phyloP scores from a whole-genome alignment of 441 rosid species.

The Corymbia citriodora region DNA sequence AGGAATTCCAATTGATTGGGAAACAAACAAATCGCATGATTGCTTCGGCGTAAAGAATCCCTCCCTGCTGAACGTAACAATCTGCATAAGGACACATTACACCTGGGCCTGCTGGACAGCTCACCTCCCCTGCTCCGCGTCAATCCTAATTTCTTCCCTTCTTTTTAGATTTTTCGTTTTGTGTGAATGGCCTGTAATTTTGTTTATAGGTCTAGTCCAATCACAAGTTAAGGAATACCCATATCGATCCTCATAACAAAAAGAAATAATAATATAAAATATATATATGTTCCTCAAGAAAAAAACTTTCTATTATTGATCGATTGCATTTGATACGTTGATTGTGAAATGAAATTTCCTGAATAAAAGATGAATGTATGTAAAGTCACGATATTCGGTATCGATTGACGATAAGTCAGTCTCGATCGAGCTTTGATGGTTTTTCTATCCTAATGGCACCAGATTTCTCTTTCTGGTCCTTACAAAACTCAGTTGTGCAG shows the following conservation, averaged over 20 bases:
- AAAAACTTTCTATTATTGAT: not conserved
- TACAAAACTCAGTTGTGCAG: not conserved
- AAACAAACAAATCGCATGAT: not conserved
- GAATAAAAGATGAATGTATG: not conserved
- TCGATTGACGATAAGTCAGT: not conserved
- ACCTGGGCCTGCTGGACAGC: not conserved
- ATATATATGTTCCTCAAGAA: not conserved
- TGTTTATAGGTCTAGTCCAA: not conserved
- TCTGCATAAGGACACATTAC: not conserved
- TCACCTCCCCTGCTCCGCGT: not conserved
- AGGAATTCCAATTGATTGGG: not conserved
- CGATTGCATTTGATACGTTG: not conserved
- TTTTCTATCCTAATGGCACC: not conserved
- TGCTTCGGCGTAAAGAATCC: not conserved
- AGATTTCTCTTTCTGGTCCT: not conserved
- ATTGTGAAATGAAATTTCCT: not conserved
- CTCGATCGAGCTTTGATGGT: not conserved
- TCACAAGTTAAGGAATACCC: not conserved
- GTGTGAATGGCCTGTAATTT: not conserved
- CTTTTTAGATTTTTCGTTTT: not conserved
- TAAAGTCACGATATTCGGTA: not conserved
- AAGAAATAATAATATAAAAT: not conserved
- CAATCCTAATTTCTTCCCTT: not conserved
- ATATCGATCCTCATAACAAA: not conserved
- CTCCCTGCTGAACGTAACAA: not conserved